Percentiles rank a stretch among this genome's conserved stretches.
Evolutionary conservation across 2,329 filamentous ascomycete genomes (phyloP).

Genomic region (Elsinoe fawcettii): DNA sequence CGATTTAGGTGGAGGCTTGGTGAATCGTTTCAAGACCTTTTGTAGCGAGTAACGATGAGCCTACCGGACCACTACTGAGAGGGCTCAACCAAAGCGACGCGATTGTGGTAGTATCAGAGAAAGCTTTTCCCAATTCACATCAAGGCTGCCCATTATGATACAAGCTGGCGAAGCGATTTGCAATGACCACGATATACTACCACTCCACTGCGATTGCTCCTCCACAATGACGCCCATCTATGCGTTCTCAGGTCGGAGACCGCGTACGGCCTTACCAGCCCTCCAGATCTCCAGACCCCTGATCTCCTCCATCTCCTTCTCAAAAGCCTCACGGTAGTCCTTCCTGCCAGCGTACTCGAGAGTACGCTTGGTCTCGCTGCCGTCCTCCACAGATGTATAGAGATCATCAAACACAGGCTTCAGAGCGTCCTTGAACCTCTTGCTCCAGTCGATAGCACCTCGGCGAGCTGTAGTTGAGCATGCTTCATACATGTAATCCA

Average conservation of each 20-base stretch:
- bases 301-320: slow-evolving; percentile 98
- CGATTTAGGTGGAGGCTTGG: too few species aligned
- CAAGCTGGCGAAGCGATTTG: neutral
- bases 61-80: too few species aligned
- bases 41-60: too few species aligned
- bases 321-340: slow-evolving; percentile 95
- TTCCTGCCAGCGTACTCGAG: slow-evolving; percentile 94
- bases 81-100: neutral
- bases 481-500: slow-evolving; percentile 99
- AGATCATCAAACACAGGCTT: slow-evolving; percentile 98
- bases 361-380: slow-evolving; percentile 89
- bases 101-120: neutral
- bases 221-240: slow-evolving; percentile 19
- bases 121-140: neutral
- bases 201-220: neutral
- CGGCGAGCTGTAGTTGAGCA: slow-evolving; percentile 98
- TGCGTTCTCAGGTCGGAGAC: slow-evolving; percentile 32
- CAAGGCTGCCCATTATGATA: neutral
- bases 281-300: slow-evolving; percentile 97
- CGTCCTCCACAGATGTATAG: slow-evolving; percentile 85
- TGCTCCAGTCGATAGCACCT: slow-evolving; percentile 98
- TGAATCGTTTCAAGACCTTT: too few species aligned
- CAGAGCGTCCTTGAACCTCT: slow-evolving; percentile 92
- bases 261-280: slow-evolving; percentile 90
- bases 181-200: neutral